phyloP scores from a whole-genome alignment of 345 rosid species.

The Syzygium grande region DNA sequence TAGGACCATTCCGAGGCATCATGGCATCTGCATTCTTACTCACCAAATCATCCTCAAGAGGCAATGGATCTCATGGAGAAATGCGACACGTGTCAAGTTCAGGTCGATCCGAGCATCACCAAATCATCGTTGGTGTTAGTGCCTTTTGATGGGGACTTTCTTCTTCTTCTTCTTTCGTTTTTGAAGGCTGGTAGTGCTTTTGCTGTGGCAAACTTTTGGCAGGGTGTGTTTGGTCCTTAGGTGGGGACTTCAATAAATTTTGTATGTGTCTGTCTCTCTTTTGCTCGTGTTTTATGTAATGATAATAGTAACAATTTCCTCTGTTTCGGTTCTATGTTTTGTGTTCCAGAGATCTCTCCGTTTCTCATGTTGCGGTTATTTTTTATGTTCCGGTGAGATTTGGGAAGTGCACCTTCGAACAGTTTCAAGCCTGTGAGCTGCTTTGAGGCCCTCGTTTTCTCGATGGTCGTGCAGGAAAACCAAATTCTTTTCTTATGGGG shows the following conservation, averaged over 20 bases:
- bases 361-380: too few relatives aligned
- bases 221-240: neutral
- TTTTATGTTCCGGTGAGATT: too few relatives aligned
- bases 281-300: neutral
- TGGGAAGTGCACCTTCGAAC: neutral
- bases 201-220: neutral
- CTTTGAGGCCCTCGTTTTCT: neutral
- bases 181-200: neutral
- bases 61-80: neutral
- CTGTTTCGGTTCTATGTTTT: neutral
- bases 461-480: neutral
- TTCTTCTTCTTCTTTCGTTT: neutral
- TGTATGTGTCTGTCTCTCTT: neutral
- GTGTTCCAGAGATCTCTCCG: neutral
- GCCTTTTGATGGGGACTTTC: conserved; percentile 1
- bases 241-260: neutral
- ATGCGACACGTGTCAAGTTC: conserved; percentile 34
- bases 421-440: neutral
- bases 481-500: neutral
- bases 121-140: neutral
- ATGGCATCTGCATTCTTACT: neutral
- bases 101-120: conserved; percentile 9
- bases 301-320: neutral
- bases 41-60: neutral
- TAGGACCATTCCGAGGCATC: neutral